These are phyloP conservation scores for Sporisorium graminicola DNA, from an alignment of 1,284 basidiomycete genomes.

Conservation along the genomic window DNA sequence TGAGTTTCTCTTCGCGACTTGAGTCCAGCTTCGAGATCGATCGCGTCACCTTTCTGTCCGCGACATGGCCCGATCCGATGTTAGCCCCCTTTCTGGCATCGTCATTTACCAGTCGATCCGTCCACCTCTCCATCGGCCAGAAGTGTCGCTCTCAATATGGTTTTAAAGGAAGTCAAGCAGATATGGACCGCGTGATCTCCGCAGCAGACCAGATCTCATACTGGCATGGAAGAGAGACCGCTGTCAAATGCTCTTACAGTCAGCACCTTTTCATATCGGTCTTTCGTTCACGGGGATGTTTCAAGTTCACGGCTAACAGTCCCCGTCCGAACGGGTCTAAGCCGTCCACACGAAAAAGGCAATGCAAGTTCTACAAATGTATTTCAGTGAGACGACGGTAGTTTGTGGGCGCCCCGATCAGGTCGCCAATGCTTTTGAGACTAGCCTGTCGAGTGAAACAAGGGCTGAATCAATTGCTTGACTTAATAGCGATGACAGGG, in stretches of 20 bases:
- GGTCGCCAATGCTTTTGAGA: neutral
- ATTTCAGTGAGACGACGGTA: slow-evolving; percentile 1
- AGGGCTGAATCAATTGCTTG: neutral
- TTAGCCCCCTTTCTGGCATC: neutral
- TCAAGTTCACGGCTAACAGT: too few relatives aligned
- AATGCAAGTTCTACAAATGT: neutral
- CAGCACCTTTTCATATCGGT: too few relatives aligned
- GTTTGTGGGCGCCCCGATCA: neutral
- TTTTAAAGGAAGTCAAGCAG: neutral
- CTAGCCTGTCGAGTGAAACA: neutral
- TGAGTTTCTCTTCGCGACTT: neutral
- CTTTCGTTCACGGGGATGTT: too few relatives aligned
- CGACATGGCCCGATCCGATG: neutral
- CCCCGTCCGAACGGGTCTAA: too few relatives aligned
- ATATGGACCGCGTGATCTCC: too few relatives aligned
- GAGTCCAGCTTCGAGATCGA: neutral
- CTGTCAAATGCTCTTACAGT: too few relatives aligned
- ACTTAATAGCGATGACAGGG: neutral
- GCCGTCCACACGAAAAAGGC: too few relatives aligned
- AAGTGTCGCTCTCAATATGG: neutral
- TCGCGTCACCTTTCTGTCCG: neutral
- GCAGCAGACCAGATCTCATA: too few relatives aligned
- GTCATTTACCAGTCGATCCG: neutral
- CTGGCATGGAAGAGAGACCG: too few relatives aligned
- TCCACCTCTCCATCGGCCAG: neutral